Conservation (phyloP, 1,139 yeast species). For the Pichia sp. region DNA sequence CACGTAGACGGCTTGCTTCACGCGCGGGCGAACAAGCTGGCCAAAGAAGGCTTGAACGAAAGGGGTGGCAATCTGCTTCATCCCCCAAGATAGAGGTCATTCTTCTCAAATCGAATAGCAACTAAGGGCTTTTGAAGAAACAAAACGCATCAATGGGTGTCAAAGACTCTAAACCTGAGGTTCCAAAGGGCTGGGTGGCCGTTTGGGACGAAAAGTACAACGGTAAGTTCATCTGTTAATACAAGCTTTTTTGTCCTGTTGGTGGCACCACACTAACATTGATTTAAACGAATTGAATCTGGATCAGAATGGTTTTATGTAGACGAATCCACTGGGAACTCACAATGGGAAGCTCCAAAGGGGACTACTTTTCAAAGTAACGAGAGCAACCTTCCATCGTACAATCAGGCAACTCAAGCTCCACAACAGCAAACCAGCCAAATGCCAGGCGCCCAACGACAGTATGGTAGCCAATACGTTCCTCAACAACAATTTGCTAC, state of each 20-base stretch:
- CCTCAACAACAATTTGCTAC: constrained; percentile 18
- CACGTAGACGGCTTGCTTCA: too few relatives aligned
- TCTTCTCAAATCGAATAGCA: neutral
- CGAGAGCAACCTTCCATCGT: constrained; percentile 32
- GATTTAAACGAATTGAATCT: neutral
- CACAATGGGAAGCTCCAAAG: constrained; percentile 87
- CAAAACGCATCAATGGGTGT: constrained; percentile 22
- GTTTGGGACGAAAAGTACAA: constrained; percentile 72
- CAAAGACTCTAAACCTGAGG: constrained; percentile 25
- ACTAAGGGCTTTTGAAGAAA: neutral
- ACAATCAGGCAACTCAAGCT: constrained; percentile 13
- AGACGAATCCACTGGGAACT: constrained; percentile 60
- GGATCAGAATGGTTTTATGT: constrained; percentile 59
- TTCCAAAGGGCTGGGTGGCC: constrained; percentile 71
- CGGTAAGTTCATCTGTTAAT: constrained; percentile 38
- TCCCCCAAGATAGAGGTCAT: too few relatives aligned
- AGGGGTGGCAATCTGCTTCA: too few relatives aligned
- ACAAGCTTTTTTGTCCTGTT: neutral
- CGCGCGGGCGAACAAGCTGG: too few relatives aligned
- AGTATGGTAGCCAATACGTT: constrained; percentile 3
- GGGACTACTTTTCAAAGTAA: constrained; percentile 43
- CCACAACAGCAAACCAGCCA: constrained; percentile 18
- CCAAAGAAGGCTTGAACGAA: too few relatives aligned
- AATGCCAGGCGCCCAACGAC: constrained; percentile 10
- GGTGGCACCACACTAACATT: neutral